Evolutionary conservation across 2,329 filamentous ascomycete genomes (phyloP), one percentile per base, ranked within the genome.

Genomic region (Trichoderma pleuroti): DNA sequence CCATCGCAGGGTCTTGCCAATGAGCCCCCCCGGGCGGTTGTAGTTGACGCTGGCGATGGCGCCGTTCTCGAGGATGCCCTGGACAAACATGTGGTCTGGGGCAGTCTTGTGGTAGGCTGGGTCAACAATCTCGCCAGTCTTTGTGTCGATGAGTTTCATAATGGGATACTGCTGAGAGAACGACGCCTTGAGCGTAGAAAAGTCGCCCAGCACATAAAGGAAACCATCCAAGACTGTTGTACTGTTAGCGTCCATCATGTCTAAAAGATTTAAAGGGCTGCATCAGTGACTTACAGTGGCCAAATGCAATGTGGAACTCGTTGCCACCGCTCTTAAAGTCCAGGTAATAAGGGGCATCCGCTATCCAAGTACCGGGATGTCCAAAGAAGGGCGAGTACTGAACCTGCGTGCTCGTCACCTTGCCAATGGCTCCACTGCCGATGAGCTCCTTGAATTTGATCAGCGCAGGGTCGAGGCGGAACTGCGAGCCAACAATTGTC

Each of bases 401-500:
- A 14, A 28, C 71, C 68, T 65, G 63, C 30, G 70, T 61, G n/a
- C 63, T 67, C 11, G 62, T 70, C 28, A 73, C 24, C 28, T 56
- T 49, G 26, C 74, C 74, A 32, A 75, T 67, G 4, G 60, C 42
- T 14, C 72, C 72, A 32, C 30, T 42, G 24, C 56, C 61, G 24
- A 74, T 42, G 4, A 75, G 63, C n/a, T 74, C 71, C 54, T 72
- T 73, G 54, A 73, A 11, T 46, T 73, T 74, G 3, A 7, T 61
- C 21, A 16, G 78, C 1, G 81, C 68, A 0, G 86, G 85, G 0
- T 82, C 77, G 3, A 84, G 74, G 2, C 81, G 78, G 0, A 83
- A 83, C 74, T 88, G 86, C 2, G 86, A 71, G 0, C 84, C 85
- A 0, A 87, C 80, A 5, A 84, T 78, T 2, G 80, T 83, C 62